Percentiles rank a stretch among this genome's conserved stretches.
Evolutionary conservation across 805 yeast genomes (phyloP).

Genomic region (Metschnikowia orientalis): DNA sequence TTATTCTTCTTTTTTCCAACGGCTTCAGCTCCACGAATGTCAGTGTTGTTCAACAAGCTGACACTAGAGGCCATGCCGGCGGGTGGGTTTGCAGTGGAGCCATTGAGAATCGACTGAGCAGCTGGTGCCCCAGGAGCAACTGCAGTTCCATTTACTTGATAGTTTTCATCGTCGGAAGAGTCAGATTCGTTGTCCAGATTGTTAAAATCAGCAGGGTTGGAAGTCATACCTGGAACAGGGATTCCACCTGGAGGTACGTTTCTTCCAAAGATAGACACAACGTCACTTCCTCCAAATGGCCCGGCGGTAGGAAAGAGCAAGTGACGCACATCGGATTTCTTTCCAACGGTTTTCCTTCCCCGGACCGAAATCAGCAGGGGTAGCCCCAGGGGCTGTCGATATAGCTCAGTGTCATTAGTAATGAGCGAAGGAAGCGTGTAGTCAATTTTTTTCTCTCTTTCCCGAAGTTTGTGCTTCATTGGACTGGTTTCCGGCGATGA

Average conservation of each 20-base stretch:
- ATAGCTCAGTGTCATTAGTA: constrained; percentile 30
- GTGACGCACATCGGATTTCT: constrained; percentile 49
- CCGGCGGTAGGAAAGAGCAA: constrained; percentile 91
- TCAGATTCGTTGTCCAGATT: constrained; percentile 49
- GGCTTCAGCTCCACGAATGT: constrained; percentile 31
- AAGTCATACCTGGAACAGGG: constrained; percentile 32
- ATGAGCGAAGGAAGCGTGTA: constrained; percentile 84
- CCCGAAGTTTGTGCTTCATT: constrained; percentile 39
- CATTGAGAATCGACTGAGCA: too few relatives aligned
- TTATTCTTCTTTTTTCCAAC: constrained; percentile 46
- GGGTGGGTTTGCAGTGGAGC: background rate
- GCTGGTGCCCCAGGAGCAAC: constrained; percentile 27
- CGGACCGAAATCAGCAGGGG: constrained; percentile 27
- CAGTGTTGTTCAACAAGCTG: constrained; percentile 22
- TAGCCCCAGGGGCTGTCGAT: constrained; percentile 9
- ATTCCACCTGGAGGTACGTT: constrained; percentile 51
- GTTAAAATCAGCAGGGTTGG: constrained; percentile 20
- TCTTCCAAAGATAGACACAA: constrained; percentile 73
- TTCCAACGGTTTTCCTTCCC: constrained; percentile 23
- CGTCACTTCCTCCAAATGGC: constrained; percentile 97
- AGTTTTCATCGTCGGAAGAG: constrained; percentile 59
- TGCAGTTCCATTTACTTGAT: too few relatives aligned
- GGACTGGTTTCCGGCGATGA: constrained; percentile 52
- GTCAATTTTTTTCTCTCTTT: constrained; percentile 57
- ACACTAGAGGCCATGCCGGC: constrained; percentile 5